Percentiles rank a stretch among this genome's conserved stretches.
Conservation (phyloP, 164 flowering plant species). For the Kalanchoe fedtschenkoi region DNA sequence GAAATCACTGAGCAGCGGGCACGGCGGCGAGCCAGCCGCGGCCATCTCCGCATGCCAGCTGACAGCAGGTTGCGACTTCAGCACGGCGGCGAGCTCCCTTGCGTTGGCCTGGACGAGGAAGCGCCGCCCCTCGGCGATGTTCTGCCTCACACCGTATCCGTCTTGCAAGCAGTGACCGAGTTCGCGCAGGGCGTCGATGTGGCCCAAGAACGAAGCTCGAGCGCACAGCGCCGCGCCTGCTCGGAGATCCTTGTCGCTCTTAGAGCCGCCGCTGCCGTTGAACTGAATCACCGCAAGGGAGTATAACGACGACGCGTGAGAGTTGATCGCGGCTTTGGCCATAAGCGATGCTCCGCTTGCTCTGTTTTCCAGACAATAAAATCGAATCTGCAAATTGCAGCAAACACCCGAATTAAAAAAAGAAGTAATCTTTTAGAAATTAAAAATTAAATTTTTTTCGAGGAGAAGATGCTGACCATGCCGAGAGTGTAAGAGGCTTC, state of each 20-base stretch:
- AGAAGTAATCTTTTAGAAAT: background rate
- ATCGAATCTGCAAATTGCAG: background rate
- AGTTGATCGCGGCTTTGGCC: constrained; percentile 7
- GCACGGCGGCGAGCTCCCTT: background rate
- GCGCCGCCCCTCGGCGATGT: background rate
- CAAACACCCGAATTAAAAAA: background rate
- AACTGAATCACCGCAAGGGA: constrained; percentile 4
- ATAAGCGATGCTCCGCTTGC: constrained; percentile 4
- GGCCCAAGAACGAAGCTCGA: background rate
- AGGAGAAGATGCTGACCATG: constrained; percentile 35
- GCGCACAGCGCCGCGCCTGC: constrained; percentile 4
- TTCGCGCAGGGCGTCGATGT: constrained; percentile 7
- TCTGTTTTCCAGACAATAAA: constrained; percentile 6
- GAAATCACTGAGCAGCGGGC: constrained; percentile 1
- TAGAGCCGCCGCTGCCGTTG: constrained; percentile 1
- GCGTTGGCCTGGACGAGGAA: constrained; percentile 6
- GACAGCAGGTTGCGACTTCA: background rate
- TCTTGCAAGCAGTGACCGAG: constrained; percentile 6
- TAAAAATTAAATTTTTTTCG: background rate
- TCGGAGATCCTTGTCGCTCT: constrained; percentile 2
- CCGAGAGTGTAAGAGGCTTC: constrained; percentile 80
- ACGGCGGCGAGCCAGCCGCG: background rate
- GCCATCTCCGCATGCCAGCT: background rate
- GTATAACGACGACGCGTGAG: constrained; percentile 4
- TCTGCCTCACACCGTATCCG: constrained; percentile 2